Conservation (phyloP, 2,329 filamentous ascomycete species). For the Pseudogymnoascus sp. region DNA sequence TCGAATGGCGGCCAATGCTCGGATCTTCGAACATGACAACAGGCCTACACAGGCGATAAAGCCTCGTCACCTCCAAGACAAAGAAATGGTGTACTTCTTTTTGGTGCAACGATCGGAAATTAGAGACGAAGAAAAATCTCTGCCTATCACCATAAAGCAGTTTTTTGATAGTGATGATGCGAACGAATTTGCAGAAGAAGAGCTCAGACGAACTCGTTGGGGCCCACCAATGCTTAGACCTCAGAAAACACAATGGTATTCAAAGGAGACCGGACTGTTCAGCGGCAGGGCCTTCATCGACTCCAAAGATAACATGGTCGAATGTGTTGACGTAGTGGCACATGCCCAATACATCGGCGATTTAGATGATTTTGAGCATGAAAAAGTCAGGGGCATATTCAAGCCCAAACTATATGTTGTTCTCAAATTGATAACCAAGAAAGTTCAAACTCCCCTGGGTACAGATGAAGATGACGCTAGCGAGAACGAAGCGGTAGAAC, state of each 20-base stretch:
- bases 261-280: neutral
- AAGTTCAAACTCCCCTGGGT: too few relatives aligned
- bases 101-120: neutral
- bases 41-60: neutral
- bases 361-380: neutral
- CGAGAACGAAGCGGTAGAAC: neutral
- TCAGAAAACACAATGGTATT: neutral
- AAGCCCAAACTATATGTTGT: neutral
- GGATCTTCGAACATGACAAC: neutral
- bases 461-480: too few relatives aligned
- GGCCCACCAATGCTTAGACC: neutral
- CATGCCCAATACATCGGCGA: neutral
- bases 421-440: neutral
- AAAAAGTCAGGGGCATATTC: neutral
- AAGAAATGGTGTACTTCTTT: neutral
- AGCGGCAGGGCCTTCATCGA: neutral
- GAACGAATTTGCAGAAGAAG: neutral
- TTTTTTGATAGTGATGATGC: neutral
- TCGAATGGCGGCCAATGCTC: neutral
- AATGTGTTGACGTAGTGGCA: neutral
- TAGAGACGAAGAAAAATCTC: neutral
- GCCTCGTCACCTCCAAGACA: neutral
- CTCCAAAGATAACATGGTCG: neutral
- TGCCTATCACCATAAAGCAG: neutral
- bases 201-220: neutral